phyloP scores from a whole-genome alignment of 2,329 filamentous ascomycete species.

The Drechslera avenae region DNA sequence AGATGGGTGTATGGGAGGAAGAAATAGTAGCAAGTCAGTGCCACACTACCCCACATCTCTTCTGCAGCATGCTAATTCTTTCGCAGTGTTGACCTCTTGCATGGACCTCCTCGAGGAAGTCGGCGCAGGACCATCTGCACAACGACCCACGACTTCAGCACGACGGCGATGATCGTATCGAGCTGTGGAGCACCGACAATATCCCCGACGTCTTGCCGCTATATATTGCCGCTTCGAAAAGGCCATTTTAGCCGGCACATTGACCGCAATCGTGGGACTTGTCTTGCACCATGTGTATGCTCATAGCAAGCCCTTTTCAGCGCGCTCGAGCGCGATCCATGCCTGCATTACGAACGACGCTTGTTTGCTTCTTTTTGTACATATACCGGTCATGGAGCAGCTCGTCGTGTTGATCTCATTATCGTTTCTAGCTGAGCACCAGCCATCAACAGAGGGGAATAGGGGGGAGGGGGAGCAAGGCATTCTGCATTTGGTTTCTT shows the following conservation, averaged over 20 bases:
- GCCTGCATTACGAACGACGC: slow-evolving; percentile 7
- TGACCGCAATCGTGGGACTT: slow-evolving; percentile 14
- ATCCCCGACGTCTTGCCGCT: slow-evolving; percentile 19
- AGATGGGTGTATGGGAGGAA: slow-evolving; percentile 96
- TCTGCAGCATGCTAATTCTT: slow-evolving; percentile 15
- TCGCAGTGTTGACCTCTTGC: slow-evolving; percentile 58
- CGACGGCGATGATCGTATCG: slow-evolving; percentile 40
- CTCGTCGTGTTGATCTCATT: slow-evolving; percentile 18
- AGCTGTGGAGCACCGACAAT: slow-evolving; percentile 15
- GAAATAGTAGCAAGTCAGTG: slow-evolving; percentile 80
- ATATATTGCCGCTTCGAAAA: slow-evolving; percentile 17
- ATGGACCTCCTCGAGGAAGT: slow-evolving; percentile 59
- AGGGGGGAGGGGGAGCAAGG: no score
- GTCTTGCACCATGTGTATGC: slow-evolving; percentile 13
- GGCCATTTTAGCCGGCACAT: slow-evolving; percentile 21
- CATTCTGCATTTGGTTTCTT: slow-evolving; percentile 21
- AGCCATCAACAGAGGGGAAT: slow-evolving; percentile 12
- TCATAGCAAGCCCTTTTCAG: slow-evolving; percentile 16
- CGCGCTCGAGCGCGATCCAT: slow-evolving; percentile 9
- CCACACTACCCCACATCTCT: background rate
- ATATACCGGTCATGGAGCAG: slow-evolving; percentile 30
- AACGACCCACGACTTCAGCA: slow-evolving; percentile 38
- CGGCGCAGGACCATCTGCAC: slow-evolving; percentile 38
- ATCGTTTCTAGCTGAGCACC: slow-evolving; percentile 20
- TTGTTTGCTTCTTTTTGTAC: slow-evolving; percentile 32